Evolutionary conservation across 2,329 filamentous ascomycete genomes (phyloP).

Genomic region (Pseudogymnoascus sp.): DNA sequence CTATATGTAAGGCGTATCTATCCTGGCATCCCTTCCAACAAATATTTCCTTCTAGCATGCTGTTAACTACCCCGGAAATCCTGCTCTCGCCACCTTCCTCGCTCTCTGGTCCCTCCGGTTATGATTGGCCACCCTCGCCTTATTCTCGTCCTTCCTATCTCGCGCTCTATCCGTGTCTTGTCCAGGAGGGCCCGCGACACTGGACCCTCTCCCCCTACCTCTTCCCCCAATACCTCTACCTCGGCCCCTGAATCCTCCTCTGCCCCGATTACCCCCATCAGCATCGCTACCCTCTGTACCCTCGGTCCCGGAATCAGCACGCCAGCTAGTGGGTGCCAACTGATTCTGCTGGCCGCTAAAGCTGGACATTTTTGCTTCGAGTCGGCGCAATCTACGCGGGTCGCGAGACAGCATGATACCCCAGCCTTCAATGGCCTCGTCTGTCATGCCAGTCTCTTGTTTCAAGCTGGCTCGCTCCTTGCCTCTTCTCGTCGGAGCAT

Average conservation of each 20-base stretch:
- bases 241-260: conserved; percentile 35
- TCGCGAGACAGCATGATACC: conserved; percentile 74
- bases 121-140: conserved; percentile 75
- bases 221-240: conserved; percentile 43
- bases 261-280: conserved; percentile 36
- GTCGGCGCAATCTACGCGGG: conserved; percentile 53
- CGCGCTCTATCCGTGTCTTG: conserved; percentile 63
- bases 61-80: conserved; percentile 28
- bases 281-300: conserved; percentile 49
- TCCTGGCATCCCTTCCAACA: background rate
- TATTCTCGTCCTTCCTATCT: conserved; percentile 71
- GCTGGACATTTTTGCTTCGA: conserved; percentile 62
- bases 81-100: conserved; percentile 54
- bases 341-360: conserved; percentile 59
- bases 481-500: conserved; percentile 59
- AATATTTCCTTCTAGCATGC: background rate
- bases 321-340: conserved; percentile 58
- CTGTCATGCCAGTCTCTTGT: conserved; percentile 75
- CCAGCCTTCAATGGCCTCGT: conserved; percentile 93
- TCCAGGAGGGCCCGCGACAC: conserved; percentile 54
- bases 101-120: conserved; percentile 66
- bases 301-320: conserved; percentile 42
- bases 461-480: conserved; percentile 55
- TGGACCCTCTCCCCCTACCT: conserved; percentile 42
- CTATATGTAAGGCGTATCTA: background rate